Evolutionary conservation across 306 rosid species (phyloP).

Genomic region (Rosa rugosa): DNA sequence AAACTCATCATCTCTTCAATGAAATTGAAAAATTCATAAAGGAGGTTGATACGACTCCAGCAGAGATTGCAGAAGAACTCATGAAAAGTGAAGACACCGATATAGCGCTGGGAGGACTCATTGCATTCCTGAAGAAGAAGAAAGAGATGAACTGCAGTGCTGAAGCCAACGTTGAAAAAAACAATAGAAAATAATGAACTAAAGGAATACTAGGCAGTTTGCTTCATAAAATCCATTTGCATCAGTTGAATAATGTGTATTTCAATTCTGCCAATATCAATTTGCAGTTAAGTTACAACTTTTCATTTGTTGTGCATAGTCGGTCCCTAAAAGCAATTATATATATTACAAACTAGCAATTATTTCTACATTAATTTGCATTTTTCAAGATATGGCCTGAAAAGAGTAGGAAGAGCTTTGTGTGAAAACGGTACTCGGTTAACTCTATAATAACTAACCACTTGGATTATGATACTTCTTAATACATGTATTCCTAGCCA

Average conservation of each 20-base stretch:
- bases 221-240: neutral
- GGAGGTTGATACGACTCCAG: constrained; percentile 44
- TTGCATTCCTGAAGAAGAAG: constrained; percentile 21
- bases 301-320: neutral
- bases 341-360: neutral
- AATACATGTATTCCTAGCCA: constrained; percentile 42
- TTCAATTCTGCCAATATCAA: neutral
- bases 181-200: neutral
- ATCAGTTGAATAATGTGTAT: neutral
- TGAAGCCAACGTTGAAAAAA: constrained; percentile 6
- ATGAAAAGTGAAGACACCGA: constrained; percentile 23
- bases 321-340: neutral
- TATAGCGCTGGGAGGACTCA: constrained; percentile 32
- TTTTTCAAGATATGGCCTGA: neutral
- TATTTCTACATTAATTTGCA: neutral
- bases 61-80: constrained; percentile 50
- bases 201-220: neutral
- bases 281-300: neutral
- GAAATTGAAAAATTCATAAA: constrained; percentile 35
- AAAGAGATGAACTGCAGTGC: constrained; percentile 18
- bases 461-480: constrained; percentile 33
- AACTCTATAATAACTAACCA: constrained; percentile 13
- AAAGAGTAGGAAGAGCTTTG: neutral
- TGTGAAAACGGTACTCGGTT: neutral
- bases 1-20: constrained; percentile 37